A percentile compares a stretch with the other conserved stretches of the same genome.
Conservation (phyloP, 495 filamentous ascomycete genomes). For the Talaromyces thailandensis region DNA sequence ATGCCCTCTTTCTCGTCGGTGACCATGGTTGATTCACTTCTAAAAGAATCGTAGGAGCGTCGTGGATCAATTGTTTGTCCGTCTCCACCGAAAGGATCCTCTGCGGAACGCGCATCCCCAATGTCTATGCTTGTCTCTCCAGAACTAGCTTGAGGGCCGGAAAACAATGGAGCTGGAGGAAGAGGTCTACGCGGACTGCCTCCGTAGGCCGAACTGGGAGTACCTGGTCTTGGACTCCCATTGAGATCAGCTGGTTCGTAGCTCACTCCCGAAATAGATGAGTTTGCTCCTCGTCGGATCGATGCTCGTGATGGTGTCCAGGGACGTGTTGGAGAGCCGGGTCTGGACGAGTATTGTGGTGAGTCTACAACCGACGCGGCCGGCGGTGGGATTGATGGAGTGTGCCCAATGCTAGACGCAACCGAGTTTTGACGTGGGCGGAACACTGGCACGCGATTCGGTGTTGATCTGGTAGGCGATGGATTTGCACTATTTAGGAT, state of each 20-base stretch:
- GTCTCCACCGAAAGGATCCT: slow-evolving; percentile 70
- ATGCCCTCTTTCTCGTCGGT: slow-evolving; percentile 43
- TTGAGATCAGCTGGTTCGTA: slow-evolving; percentile 88
- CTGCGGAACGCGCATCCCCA: slow-evolving; percentile 49
- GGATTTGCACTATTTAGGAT: slow-evolving; percentile 14
- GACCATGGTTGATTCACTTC: slow-evolving; percentile 54
- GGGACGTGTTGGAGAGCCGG: slow-evolving; percentile 53
- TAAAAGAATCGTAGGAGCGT: slow-evolving; percentile 52
- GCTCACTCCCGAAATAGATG: slow-evolving; percentile 43
- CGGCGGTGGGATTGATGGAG: slow-evolving; percentile 49
- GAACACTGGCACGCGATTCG: slow-evolving; percentile 20
- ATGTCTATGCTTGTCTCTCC: slow-evolving; percentile 40
- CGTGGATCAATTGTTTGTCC: slow-evolving; percentile 41
- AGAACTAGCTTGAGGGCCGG: slow-evolving; percentile 27
- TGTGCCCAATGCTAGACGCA: slow-evolving; percentile 44
- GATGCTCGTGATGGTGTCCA: slow-evolving; percentile 65
- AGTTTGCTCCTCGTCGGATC: slow-evolving; percentile 53
- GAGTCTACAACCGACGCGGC: slow-evolving; percentile 32
- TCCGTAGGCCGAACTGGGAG: slow-evolving; percentile 77
- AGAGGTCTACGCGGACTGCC: slow-evolving; percentile 78
- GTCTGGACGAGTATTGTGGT: slow-evolving; percentile 40
- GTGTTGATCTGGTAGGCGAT: slow-evolving; percentile 18
- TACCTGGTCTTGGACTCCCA: slow-evolving; percentile 82
- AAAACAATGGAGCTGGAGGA: slow-evolving; percentile 85
- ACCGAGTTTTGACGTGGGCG: slow-evolving; percentile 12